Evolutionary conservation across 306 rosid genomes (phyloP).

Genomic region (Cercis canadensis): DNA sequence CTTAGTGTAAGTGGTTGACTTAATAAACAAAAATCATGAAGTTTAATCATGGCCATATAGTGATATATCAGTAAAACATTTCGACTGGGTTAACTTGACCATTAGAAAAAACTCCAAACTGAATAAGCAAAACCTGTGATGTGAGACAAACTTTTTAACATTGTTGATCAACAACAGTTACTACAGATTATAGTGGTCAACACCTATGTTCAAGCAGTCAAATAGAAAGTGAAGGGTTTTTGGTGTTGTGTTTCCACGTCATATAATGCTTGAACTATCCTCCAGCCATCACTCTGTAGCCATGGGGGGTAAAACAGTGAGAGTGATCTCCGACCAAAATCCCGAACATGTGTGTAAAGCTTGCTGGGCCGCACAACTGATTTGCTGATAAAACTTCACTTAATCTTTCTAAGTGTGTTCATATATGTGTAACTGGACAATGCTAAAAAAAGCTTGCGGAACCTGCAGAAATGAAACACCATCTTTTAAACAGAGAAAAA

Average conservation of each 20-base stretch:
- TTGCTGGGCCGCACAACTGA: constrained; percentile 23
- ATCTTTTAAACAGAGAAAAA: not conserved
- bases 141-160: not conserved
- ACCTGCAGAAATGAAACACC: constrained; percentile 61
- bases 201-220: constrained; percentile 2
- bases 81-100: constrained; percentile 19
- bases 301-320: not conserved
- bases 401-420: constrained; percentile 68
- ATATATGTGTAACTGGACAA: constrained; percentile 87
- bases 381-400: constrained; percentile 30
- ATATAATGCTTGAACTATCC: constrained; percentile 25
- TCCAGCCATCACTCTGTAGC: not conserved
- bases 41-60: not conserved
- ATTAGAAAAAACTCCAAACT: constrained; percentile 6
- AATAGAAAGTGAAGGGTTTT: constrained; percentile 12
- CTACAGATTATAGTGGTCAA: constrained; percentile 2
- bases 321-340: not conserved
- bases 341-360: not conserved
- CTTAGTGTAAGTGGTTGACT: not conserved
- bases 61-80: not conserved
- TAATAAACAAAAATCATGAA: constrained; percentile 9
- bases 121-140: too few relatives aligned
- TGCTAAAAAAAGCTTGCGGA: constrained; percentile 78
- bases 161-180: not conserved
- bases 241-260: not conserved